Base-by-base conservation (phyloP, 352 stramenopile species). In the Globisporangium nunn region DNA sequence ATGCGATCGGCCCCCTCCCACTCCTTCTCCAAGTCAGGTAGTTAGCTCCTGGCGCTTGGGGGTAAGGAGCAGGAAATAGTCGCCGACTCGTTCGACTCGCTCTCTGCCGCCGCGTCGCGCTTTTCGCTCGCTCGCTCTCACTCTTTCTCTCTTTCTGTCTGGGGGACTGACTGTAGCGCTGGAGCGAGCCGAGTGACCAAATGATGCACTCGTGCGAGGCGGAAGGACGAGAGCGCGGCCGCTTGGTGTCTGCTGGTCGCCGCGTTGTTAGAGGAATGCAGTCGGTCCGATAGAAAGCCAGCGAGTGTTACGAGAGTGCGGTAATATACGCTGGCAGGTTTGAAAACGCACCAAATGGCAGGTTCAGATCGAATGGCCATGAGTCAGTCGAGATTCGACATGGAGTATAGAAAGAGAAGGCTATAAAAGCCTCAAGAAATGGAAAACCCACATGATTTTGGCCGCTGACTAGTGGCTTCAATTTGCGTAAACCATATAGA, bases 101-200 rank as follows among this genome's bases (percentile, higher is more conserved):
- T 51, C 46, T 49, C 44, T 49, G 44, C 44, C 44, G 44, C 44
- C 44, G 44, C 44, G 44, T 49, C 44, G 44, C 44, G 44, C 44
- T 29, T 49, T 49, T 51, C 23, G 23, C 23, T 51, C 46, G 43
- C 41, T 47, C 41, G 41, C 43, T 47, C 43, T 47, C 43, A 5
- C 43, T 47, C 43, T 23, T 3, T 33, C 45, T 12, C 41, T 46
- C 11, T 46, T 15, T 0, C 41, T 47, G 41, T 10, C 43, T 48
- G 18, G 17, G 44, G 2, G 44, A 33, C 17, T 30, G 44, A 31
- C 10, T 29, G 28, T 23, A 23, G 23, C 23, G 23, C 23, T 23
- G 23, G 23, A 23, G 23, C 23, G 23, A 23, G 23, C 23, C 23
- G 37, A 12, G 37, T 12, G 37, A 12, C 37, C 17, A 12, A 43